phyloP scores from a whole-genome alignment of 805 yeast genomes.

The Saccharomycopsis olivae region DNA sequence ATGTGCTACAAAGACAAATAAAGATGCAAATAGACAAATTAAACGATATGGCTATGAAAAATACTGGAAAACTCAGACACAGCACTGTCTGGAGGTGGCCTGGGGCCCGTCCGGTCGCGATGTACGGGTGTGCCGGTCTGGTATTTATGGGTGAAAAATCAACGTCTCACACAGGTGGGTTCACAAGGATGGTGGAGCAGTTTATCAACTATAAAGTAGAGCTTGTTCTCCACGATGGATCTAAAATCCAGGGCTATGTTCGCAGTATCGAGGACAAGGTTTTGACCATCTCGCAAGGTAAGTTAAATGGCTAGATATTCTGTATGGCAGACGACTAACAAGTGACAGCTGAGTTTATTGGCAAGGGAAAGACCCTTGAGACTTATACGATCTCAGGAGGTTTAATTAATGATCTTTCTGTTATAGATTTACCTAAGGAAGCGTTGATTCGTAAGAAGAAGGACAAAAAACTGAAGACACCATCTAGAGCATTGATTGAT shows the following conservation, averaged over 20 bases:
- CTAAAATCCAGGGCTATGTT: conserved; percentile 30
- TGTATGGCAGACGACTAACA: neutral
- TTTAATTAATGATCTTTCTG: conserved; percentile 44
- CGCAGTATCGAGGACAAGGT: conserved; percentile 31
- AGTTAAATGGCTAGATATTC: conserved; percentile 21
- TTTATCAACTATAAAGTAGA: conserved; percentile 38
- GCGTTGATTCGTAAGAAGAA: conserved; percentile 19
- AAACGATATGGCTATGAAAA: too few relatives aligned
- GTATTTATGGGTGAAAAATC: too few relatives aligned
- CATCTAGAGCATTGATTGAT: conserved; percentile 3
- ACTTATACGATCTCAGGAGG: conserved; percentile 24
- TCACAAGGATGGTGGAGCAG: too few relatives aligned
- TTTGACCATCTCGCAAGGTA: conserved; percentile 30
- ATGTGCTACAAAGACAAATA: too few relatives aligned
- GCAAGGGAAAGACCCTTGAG: conserved; percentile 14
- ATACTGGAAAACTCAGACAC: too few relatives aligned
- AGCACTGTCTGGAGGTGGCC: too few relatives aligned
- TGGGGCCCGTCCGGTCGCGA: too few relatives aligned
- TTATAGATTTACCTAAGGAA: conserved; percentile 38
- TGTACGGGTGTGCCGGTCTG: too few relatives aligned
- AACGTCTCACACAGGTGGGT: too few relatives aligned
- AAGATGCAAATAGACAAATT: too few relatives aligned
- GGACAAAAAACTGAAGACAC: conserved; percentile 19
- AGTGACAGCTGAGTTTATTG: conserved; percentile 7
- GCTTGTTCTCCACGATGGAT: conserved; percentile 33